Evolutionary conservation across 2,329 filamentous ascomycete genomes (phyloP), one percentile per base, ranked within the genome.

Genomic region (Exophiala sideris): DNA sequence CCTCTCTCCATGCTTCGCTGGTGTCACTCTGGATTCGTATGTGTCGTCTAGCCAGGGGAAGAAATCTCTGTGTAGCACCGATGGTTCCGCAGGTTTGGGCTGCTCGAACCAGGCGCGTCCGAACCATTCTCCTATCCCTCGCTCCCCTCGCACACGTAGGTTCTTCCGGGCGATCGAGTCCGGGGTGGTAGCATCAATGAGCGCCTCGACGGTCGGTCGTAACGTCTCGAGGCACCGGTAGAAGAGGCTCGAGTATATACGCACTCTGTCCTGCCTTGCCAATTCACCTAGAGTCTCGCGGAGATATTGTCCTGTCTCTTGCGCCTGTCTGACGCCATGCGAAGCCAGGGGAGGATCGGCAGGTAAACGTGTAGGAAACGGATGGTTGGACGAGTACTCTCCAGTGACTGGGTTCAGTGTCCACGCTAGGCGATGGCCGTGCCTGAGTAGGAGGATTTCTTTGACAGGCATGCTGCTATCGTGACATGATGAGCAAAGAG

Each of bases 221-320:
- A 95, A 83, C 1, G 91, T 95, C 73, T 95, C 88, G 39, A 95
- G 75, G 67, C 91, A 96, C 60, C 91, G 83, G 70, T 94, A 95
- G 73, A 90, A 95, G 0, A 89, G 88, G 57, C 86, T 91, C 32
- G 84, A 88, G 74, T 96, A 97, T 62, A 97, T 57, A 24, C 56
- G 20, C 10, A 65, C 20, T 3, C 58, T 55, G 41, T 61, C 80
- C 44, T 79, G 79, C 49, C 90, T 85, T 55, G 92, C 80, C 1
- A 85, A 81, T 33, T 88, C 87, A 14, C 83, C 72, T 41, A 88
- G 49, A 14, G 58, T 68, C 0, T 73, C 76, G 54, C 77, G 67
- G 45, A 95, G 77, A 66, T 88, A 80, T 5, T 59, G 64, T 2
- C 79, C 91, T 44, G 97, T 80, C 72, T 97, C 85, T 57, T 82